Base-by-base conservation (phyloP, 306 rosid species). In the Alnus glutinosa region DNA sequence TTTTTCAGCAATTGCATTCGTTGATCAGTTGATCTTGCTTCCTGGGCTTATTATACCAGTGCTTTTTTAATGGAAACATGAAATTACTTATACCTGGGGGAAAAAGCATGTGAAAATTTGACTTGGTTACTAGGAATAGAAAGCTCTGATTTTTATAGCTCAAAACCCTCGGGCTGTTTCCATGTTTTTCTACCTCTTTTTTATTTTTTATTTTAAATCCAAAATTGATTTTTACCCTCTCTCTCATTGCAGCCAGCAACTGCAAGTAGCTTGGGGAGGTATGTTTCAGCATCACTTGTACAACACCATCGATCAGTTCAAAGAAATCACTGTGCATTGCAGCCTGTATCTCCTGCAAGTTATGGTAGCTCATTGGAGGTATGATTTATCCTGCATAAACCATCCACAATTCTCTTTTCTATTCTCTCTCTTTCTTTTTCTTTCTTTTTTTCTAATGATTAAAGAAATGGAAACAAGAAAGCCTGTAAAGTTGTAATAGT, bases 331-430 rank as follows among this genome's bases (percentile, higher is more conserved):
- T 18, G 47, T 70, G 81, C 80, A 68, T 36, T 39, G 23, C 86
- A 82, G 75, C 90, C 89, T 74, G 51, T 55, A 75, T 86, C 91
- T 32, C 88, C 91, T 70, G 80, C 84, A 67, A 84, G 86, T 79
- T 81, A 63, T 85, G 69, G 87, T 80, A 77, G 85, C 81, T 86
- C 93, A 32, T 59, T 66, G 75, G 89, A 90, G 83, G 97, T 89
- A 83, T 83, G 87, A 19, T 12, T 37, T 13, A 15, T 54, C 71
- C 70, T 61, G 75, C 82, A 30, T 36, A 23, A 23, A 50, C 48
- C 18, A 36, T 73, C 50, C 42, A 71, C 71, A 55, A 39, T 67
- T 23, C 51, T 67, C 54, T 47, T 50, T 71, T 10, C 4, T 67
- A 28, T 19, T 74, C 76, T 36, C 61, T 13, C 71, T 5, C 28